phyloP scores from a whole-genome alignment of 257 asterid genomes.

The Nicotiana attenuata region DNA sequence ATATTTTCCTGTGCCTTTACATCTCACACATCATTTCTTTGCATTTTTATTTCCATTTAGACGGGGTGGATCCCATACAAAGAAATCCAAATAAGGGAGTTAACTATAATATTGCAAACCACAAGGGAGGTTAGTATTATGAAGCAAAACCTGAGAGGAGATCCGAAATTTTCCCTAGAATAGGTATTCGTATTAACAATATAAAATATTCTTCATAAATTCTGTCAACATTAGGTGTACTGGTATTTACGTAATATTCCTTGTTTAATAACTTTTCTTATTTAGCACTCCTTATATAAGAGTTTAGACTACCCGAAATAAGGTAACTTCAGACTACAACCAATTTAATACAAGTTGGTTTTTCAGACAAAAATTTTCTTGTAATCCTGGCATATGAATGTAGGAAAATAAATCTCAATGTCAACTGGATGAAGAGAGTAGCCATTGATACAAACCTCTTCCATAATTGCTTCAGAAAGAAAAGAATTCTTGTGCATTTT shows the following conservation, averaged over 20 bases:
- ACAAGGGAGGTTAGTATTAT: not conserved
- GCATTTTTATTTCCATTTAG: too few species aligned
- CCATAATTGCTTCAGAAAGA: slow-evolving; percentile 97
- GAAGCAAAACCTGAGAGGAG: not conserved
- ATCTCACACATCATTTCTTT: not conserved
- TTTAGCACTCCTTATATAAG: not conserved
- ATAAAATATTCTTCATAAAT: too few species aligned
- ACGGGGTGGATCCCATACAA: too few species aligned
- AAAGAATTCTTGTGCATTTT: slow-evolving; percentile 87
- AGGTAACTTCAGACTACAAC: not conserved
- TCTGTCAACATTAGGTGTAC: too few species aligned
- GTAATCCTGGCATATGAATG: not conserved
- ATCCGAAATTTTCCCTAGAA: not conserved
- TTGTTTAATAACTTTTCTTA: not conserved
- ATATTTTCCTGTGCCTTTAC: not conserved
- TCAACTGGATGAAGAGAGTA: not conserved
- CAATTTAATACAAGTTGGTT: not conserved
- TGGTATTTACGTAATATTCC: not conserved
- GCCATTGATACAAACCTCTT: slow-evolving; percentile 57
- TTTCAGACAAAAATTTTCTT: not conserved
- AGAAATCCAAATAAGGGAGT: not conserved
- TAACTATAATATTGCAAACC: not conserved
- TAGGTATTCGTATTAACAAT: too few species aligned
- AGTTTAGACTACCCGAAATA: not conserved
- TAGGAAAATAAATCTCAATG: not conserved